phyloP scores from a whole-genome alignment of 768 basidiomycete species.

The Tulasnella sp. region DNA sequence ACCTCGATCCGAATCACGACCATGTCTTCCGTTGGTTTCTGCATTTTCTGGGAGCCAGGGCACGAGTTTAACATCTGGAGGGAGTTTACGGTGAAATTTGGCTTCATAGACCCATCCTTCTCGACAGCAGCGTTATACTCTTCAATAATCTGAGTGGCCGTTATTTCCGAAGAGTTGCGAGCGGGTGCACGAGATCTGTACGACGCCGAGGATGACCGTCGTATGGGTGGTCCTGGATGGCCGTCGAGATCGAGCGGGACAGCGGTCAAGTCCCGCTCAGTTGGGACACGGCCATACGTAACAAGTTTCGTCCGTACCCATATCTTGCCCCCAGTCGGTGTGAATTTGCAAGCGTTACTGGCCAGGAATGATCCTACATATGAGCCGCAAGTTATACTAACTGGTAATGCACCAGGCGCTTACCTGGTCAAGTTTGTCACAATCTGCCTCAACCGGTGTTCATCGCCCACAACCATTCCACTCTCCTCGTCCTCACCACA shows the following conservation, averaged over 20 bases:
- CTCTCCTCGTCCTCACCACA: constrained; percentile 15
- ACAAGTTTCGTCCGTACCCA: constrained; percentile 21
- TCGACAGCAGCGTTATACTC: background rate
- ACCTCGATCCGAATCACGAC: constrained; percentile 18
- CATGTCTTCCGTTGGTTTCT: constrained; percentile 1
- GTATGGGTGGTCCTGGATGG: no score
- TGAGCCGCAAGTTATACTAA: background rate
- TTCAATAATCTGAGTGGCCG: background rate
- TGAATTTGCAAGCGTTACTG: constrained; percentile 21
- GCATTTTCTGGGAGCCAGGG: background rate
- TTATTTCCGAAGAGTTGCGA: background rate
- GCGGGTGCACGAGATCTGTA: background rate
- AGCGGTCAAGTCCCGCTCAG: background rate
- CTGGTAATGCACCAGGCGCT: background rate
- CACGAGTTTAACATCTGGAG: background rate
- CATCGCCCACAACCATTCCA: constrained; percentile 25
- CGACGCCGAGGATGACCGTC: no score
- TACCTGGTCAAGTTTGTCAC: constrained; percentile 13
- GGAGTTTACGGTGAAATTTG: background rate
- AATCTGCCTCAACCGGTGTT: constrained; percentile 25
- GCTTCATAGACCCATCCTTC: background rate
- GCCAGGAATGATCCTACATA: background rate
- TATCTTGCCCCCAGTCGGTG: constrained; percentile 22
- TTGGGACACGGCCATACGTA: constrained; percentile 1
- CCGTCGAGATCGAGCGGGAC: background rate